Base-by-base conservation (phyloP, 1,139 yeast genomes). In the Petasospora fabianii region DNA sequence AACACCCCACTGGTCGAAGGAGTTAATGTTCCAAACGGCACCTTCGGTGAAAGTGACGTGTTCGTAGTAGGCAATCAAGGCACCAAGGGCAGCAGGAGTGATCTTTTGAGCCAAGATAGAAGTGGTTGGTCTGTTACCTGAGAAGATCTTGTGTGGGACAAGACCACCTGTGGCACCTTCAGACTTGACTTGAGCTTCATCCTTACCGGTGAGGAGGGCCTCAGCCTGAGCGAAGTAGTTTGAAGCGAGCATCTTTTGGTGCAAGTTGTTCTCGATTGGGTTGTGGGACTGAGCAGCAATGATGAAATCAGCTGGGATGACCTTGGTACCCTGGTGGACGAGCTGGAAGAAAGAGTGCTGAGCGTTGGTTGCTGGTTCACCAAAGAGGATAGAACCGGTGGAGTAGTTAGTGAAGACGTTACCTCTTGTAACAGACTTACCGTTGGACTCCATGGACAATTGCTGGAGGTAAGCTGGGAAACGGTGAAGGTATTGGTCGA, bases 1-100 rank as follows among this genome's bases (percentile, higher is more conserved):
- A 58, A 92, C 98, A 68, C 98, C 98, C 96, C 97, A 92, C 75
- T 92, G 98, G 73, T 92, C 98, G 62, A 87, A 92, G 14, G 97
- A 90, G 79, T 92, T 92, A 73, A 92, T 90, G 77, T 94, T 92
- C 98, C 98, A 92, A 60, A 92, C 69, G 44, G 98, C 98, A 68
- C 98, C 98, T 71, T 92, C 98, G 46, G 90, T 90, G 69, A 92
- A 92, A 28, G 97, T 92, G 43, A 87, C 77, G 65, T 88, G 96
- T 72, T 92, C 98, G 71, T 92, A 92, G 77, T 92, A 92, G 38
- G 95, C 97, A 65, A 92, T 92, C 68, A 92, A 75, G 37, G 97
- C 79, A 68, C 98, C 98, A 55, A 92, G 77, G 41, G 96, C 69
- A 39, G 96, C 96, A 41, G 98, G 98, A 24, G 97, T 92, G 62